phyloP scores from a whole-genome alignment of 441 rosid genomes.

The Adansonia grandidieri region DNA sequence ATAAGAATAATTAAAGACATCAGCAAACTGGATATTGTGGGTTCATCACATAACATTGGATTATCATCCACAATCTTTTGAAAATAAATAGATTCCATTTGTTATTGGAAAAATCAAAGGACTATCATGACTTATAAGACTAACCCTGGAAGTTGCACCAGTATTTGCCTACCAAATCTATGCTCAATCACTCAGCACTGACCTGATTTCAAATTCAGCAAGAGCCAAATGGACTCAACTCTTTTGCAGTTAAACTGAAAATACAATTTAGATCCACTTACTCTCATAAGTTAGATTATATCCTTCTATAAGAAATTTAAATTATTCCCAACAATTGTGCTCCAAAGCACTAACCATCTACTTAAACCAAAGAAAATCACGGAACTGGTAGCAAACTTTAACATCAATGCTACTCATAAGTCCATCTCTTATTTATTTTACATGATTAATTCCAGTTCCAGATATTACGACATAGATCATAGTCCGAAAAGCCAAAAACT shows the following conservation, averaged over 20 bases:
- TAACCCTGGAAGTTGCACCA: not conserved
- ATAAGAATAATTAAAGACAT: not conserved
- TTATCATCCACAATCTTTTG: not conserved
- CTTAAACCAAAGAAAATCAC: not conserved
- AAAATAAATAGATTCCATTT: constrained; percentile 2
- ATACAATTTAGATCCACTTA: not conserved
- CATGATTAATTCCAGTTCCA: not conserved
- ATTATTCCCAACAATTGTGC: not conserved
- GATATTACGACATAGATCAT: not conserved
- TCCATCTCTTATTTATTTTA: not conserved
- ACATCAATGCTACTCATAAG: not conserved
- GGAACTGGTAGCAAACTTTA: not conserved
- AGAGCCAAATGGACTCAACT: not conserved
- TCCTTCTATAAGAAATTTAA: not conserved
- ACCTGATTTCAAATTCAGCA: not conserved
- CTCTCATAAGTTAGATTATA: not conserved
- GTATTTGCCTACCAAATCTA: not conserved
- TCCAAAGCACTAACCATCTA: not conserved
- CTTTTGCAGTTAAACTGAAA: not conserved
- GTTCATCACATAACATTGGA: not conserved
- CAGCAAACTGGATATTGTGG: constrained; percentile 1
- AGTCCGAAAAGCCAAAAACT: not conserved
- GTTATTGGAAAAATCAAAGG: not conserved
- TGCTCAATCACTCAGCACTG: not conserved
- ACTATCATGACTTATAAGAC: not conserved